Conservation (phyloP, 192 early-diverging fungal species). For the Anaeromyces robustus region DNA sequence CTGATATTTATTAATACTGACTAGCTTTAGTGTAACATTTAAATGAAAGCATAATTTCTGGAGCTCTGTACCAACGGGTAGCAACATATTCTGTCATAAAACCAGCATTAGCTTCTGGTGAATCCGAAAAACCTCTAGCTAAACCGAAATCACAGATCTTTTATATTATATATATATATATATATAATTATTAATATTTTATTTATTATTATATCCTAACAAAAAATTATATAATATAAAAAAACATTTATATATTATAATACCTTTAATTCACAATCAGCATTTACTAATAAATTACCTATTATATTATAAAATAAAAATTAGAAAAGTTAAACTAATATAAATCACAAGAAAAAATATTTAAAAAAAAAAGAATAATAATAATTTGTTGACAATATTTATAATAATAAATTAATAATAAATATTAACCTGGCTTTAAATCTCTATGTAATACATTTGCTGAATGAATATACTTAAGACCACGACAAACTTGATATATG, state of each 20-base stretch:
- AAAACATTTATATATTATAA: not conserved
- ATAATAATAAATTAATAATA: too few relatives aligned
- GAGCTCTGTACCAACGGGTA: conserved; percentile 87
- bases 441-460: conserved; percentile 96
- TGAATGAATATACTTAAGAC: conserved; percentile 96
- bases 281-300: conserved; percentile 73
- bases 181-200: not conserved
- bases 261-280: conserved; percentile 78
- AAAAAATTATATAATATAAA: too few relatives aligned
- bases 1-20: conserved; percentile 5
- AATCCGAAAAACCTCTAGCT: conserved; percentile 60
- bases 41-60: conserved; percentile 93
- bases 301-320: not conserved
- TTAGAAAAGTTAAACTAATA: not conserved
- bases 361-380: too few relatives aligned
- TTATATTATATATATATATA: not conserved
- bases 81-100: conserved; percentile 97
- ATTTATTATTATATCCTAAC: too few relatives aligned
- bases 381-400: too few relatives aligned
- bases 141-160: conserved; percentile 98
- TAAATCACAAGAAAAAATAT: too few relatives aligned
- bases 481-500: conserved; percentile 90
- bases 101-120: conserved; percentile 63
- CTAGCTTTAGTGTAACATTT: conserved; percentile 96
- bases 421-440: conserved; percentile 63